Evolutionary conservation across 805 yeast genomes (phyloP).

Genomic region (Dipodascus geniculatus): DNA sequence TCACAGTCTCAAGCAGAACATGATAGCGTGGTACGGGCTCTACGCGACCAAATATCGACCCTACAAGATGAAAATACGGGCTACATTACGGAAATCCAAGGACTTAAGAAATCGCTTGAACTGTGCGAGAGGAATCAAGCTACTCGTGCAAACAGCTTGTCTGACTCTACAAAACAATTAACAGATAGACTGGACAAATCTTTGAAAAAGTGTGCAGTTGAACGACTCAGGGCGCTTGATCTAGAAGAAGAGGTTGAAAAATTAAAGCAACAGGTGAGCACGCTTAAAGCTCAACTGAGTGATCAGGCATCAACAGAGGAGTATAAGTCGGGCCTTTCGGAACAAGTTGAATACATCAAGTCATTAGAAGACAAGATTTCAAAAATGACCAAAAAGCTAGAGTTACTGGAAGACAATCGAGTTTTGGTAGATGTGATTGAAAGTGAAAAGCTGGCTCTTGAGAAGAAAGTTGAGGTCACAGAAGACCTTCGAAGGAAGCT

Average conservation of each 20-base stretch:
- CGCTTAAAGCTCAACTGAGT: background rate
- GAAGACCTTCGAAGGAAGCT: conserved; percentile 35
- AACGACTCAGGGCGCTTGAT: conserved; percentile 7
- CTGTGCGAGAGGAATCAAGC: background rate
- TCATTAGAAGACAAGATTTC: conserved; percentile 42
- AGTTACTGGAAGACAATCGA: conserved; percentile 36
- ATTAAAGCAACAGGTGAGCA: conserved; percentile 3
- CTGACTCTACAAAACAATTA: background rate
- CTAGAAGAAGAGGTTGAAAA: conserved; percentile 10
- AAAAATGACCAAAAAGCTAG: conserved; percentile 41
- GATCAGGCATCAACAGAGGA: conserved; percentile 10
- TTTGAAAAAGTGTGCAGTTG: conserved; percentile 1
- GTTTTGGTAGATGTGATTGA: conserved; percentile 39
- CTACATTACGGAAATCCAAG: background rate
- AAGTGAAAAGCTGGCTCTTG: conserved; percentile 39
- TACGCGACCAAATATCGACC: conserved; percentile 26
- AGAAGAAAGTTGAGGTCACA: conserved; percentile 28
- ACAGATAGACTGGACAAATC: conserved; percentile 7
- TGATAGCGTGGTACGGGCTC: conserved; percentile 25
- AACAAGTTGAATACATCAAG: conserved; percentile 35
- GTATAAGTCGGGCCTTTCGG: conserved; percentile 18
- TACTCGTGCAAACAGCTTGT: background rate
- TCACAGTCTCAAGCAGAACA: conserved; percentile 17
- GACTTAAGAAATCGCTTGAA: background rate
- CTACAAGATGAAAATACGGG: conserved; percentile 2